Evolutionary conservation across 1,284 basidiomycete species (phyloP), one percentile per base, ranked within the genome.

Genomic region (Trichosporon ovoides): DNA sequence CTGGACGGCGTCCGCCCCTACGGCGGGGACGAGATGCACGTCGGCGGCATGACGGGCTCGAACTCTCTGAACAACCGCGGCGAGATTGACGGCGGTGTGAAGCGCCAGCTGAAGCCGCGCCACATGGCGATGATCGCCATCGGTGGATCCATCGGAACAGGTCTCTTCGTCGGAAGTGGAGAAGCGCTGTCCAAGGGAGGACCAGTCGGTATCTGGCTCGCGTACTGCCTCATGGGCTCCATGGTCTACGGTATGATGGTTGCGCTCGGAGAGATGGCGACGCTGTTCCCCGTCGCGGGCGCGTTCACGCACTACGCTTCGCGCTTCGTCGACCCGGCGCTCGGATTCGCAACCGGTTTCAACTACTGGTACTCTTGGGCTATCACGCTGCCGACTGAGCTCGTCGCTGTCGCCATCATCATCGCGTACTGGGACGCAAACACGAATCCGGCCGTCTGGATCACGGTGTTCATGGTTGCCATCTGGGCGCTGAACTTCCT

Each of bases 271-370:
- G 79, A 80, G 64, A 77, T 80, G 75, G 77, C 77, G 9, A 74
- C 78, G 16, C 63, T 77, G 16, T 72, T 66, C 61, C 75, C 76
- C 7, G 69, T 75, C 19, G 57, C 74, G 2, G 76, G 76, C 31
- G 73, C 67, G 14, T 76, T 76, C 67, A 75, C 75, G 12, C 72
- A 75, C 55, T 76, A 75, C 51, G 68, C 71, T 10, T 61, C 70
- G 14, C 79, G 82, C 18, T 84, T 83, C 68, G 78, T 82, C 57
- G 79, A 82, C 60, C 79, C 80, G 9, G 76, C 79, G 11, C 65
- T 83, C 12, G 79, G 79, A 18, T 81, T 81, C 59, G 79, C 59
- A 3, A 50, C 68, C 16, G 61, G 66, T 2, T 55, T 70, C 61
- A 73, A 68, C 66, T 74, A 71, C 61, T 61, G 58, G 68, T 74